phyloP scores from a whole-genome alignment of 164 flowering plant genomes.

The Hamamelis virginiana region DNA sequence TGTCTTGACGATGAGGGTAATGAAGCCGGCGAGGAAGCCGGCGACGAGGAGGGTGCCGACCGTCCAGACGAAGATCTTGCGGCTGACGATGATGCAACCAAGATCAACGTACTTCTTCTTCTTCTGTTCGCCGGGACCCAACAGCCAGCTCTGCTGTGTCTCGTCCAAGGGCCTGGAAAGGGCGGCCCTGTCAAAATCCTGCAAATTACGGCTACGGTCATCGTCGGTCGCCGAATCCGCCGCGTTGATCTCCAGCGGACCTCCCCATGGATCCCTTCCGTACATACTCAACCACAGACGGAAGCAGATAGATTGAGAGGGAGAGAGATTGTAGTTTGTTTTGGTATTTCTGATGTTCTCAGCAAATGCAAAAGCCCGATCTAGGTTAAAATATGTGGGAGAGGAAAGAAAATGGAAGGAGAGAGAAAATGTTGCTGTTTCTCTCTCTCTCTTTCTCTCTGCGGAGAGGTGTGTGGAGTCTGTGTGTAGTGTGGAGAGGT shows the following conservation, averaged over 20 bases:
- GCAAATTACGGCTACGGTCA: conserved; percentile 81
- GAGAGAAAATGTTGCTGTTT: too few species aligned
- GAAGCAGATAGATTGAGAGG: too few species aligned
- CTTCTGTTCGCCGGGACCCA: conserved; percentile 84
- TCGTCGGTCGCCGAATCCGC: conserved; percentile 96
- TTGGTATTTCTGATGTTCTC: not conserved
- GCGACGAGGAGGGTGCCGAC: conserved; percentile 63
- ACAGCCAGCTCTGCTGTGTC: conserved; percentile 95
- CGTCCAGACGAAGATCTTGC: conserved; percentile 87
- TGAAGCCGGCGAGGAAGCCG: conserved; percentile 63
- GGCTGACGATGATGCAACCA: conserved; percentile 89
- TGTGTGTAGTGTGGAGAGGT: too few species aligned
- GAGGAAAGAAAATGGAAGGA: too few species aligned
- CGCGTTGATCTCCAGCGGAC: conserved; percentile 79
- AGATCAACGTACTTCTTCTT: conserved; percentile 97
- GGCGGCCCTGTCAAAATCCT: conserved; percentile 86
- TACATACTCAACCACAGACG: conserved; percentile 62
- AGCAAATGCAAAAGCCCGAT: too few species aligned
- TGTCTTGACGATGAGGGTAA: conserved; percentile 69
- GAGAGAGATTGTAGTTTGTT: too few species aligned
- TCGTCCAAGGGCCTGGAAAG: conserved; percentile 83
- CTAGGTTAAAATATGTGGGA: too few species aligned
- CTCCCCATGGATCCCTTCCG: conserved; percentile 97
- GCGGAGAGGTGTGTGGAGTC: too few species aligned
- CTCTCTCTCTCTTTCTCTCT: too few species aligned